Evolutionary conservation across 805 yeast species (phyloP).

Genomic region (Yarrowia osloensis): DNA sequence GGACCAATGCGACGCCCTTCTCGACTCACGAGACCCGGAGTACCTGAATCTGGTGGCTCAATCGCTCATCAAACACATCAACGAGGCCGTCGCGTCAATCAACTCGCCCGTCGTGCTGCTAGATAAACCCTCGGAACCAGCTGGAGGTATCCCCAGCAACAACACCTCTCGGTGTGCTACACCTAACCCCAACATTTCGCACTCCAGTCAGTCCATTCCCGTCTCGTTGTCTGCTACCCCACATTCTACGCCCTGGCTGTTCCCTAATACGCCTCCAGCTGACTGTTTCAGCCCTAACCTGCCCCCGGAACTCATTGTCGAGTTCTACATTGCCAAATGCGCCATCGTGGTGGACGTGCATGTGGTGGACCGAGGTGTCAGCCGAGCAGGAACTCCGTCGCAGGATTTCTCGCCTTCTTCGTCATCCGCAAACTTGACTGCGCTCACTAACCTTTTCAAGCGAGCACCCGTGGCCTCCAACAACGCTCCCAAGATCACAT

Average conservation of each 20-base stretch:
- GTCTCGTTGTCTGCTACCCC: background rate
- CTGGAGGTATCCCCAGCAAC: conserved; percentile 9
- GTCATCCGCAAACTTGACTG: background rate
- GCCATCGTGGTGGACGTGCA: conserved; percentile 21
- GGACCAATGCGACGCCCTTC: conserved; percentile 5
- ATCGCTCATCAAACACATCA: conserved; percentile 9
- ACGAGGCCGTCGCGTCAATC: conserved; percentile 10
- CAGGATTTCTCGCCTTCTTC: conserved; percentile 3
- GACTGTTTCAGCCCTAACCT: conserved; percentile 10
- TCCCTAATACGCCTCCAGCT: conserved; percentile 18
- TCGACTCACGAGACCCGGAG: background rate
- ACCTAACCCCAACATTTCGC: conserved; percentile 18
- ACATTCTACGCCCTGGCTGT: conserved; percentile 8
- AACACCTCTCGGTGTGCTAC: background rate
- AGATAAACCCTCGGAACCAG: conserved; percentile 13
- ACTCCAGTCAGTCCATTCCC: conserved; percentile 11
- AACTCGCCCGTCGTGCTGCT: conserved; percentile 22
- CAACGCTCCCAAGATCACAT: background rate
- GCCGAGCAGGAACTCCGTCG: conserved; percentile 18
- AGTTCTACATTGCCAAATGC: conserved; percentile 28
- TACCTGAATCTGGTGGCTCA: background rate
- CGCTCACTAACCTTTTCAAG: conserved; percentile 15
- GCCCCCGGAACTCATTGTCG: conserved; percentile 26
- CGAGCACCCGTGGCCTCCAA: background rate
- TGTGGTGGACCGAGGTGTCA: conserved; percentile 1